Evolutionary conservation across 129 eudicot genomes (phyloP).

Genomic region (Arctium minus): DNA sequence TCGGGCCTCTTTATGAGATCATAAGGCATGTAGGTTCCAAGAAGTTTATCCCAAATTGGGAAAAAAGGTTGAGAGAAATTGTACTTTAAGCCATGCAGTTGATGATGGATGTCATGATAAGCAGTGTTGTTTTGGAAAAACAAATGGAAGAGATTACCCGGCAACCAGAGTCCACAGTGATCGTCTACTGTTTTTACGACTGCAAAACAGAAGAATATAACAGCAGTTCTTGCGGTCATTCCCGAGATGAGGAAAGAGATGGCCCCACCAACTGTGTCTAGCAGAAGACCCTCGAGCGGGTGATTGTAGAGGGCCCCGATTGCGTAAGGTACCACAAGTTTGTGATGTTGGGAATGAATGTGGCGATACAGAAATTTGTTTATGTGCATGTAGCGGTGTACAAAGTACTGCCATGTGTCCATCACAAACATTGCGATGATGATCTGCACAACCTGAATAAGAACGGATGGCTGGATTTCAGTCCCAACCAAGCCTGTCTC

Average conservation of each 20-base stretch:
- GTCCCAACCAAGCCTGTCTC: slow-evolving; percentile 32
- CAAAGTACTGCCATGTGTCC: slow-evolving; percentile 87
- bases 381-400: slow-evolving; percentile 89
- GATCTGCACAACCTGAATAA: slow-evolving; percentile 45
- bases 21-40: slow-evolving; percentile 69
- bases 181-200: slow-evolving; percentile 72
- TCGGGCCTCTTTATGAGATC: slow-evolving; percentile 54
- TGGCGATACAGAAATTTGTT: slow-evolving; percentile 72
- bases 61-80: slow-evolving; percentile 85
- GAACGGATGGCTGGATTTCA: slow-evolving; percentile 44
- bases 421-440: slow-evolving; percentile 63
- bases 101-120: slow-evolving; percentile 85
- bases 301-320: slow-evolving; percentile 81
- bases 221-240: slow-evolving; percentile 75
- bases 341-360: slow-evolving; percentile 81
- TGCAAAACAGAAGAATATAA: slow-evolving; percentile 80
- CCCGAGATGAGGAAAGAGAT: slow-evolving; percentile 70
- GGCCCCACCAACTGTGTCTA: slow-evolving; percentile 85
- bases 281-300: slow-evolving; percentile 69
- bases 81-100: slow-evolving; percentile 70
- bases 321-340: slow-evolving; percentile 72
- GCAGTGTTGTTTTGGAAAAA: slow-evolving; percentile 74
- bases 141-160: slow-evolving; percentile 67
- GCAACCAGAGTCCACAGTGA: slow-evolving; percentile 78
- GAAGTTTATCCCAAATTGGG: slow-evolving; percentile 78